A percentile compares a stretch with the other conserved stretches of the same genome.
These are phyloP conservation scores for Tulasnella calospora DNA, from an alignment of 768 basidiomycete species.

Conservation along the genomic window DNA sequence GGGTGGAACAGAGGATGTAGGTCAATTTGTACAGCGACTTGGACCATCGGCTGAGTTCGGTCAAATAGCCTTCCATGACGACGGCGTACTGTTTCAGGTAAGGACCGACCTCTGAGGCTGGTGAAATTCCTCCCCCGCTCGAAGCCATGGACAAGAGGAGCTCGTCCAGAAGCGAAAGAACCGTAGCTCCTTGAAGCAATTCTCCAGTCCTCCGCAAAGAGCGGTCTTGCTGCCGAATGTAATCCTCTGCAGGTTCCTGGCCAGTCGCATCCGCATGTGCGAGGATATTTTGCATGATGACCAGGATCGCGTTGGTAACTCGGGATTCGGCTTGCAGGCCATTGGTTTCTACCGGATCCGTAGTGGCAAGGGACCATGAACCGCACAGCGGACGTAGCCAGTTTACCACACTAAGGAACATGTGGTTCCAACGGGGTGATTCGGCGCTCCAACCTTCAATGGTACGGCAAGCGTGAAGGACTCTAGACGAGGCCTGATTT, in stretches of 20 bases:
- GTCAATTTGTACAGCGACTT: slow-evolving; percentile 79
- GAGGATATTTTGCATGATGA: slow-evolving; percentile 60
- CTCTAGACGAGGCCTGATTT: not conserved
- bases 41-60: slow-evolving; percentile 56
- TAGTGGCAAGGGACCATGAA: no score
- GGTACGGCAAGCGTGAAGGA: not conserved
- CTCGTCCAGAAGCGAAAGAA: slow-evolving; percentile 42
- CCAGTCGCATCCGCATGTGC: slow-evolving; percentile 47
- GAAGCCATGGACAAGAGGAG: slow-evolving; percentile 24
- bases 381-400: not conserved
- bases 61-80: slow-evolving; percentile 56
- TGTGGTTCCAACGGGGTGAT: not conserved
- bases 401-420: not conserved
- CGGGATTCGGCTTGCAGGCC: not conserved
- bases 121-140: not conserved
- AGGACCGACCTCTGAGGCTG: slow-evolving; percentile 48
- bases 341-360: not conserved
- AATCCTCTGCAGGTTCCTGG: slow-evolving; percentile 44
- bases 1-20: slow-evolving; percentile 67
- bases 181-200: slow-evolving; percentile 36
- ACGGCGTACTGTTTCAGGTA: slow-evolving; percentile 65
- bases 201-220: slow-evolving; percentile 28
- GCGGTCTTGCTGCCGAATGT: slow-evolving; percentile 37
- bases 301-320: slow-evolving; percentile 59
- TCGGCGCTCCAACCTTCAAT: not conserved